Conservation (phyloP, 2,329 filamentous ascomycete species). For the Pseudogymnoascus sp. region DNA sequence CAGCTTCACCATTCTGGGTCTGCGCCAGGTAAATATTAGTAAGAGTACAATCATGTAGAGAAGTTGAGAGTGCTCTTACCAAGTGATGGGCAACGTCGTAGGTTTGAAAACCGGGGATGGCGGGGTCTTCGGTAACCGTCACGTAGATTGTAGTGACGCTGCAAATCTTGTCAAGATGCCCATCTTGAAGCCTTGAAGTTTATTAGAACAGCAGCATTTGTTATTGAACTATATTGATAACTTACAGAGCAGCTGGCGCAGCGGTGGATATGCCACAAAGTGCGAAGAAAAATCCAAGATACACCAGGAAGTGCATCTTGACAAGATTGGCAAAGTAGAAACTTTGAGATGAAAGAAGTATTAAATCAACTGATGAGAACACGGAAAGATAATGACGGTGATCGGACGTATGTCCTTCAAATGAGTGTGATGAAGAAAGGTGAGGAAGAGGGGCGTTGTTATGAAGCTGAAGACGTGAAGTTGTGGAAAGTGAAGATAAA, state of each 20-base stretch:
- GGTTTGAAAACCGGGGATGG: background rate
- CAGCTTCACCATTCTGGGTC: background rate
- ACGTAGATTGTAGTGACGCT: background rate
- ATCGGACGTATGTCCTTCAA: background rate
- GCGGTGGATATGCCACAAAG: background rate
- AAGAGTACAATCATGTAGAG: background rate
- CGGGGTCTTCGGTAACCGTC: background rate
- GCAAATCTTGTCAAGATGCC: background rate
- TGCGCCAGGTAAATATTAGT: background rate
- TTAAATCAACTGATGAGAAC: background rate
- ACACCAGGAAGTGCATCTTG: background rate
- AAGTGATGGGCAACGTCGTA: background rate
- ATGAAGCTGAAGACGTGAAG: background rate
- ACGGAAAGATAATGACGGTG: background rate
- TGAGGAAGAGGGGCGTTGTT: background rate
- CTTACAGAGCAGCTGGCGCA: background rate
- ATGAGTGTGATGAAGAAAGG: background rate
- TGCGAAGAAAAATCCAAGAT: background rate
- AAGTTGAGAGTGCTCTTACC: background rate
- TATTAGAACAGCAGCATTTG: background rate
- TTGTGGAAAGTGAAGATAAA: background rate
- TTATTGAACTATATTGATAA: background rate
- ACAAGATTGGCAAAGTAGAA: background rate
- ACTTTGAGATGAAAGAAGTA: background rate
- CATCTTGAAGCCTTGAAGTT: background rate